These are phyloP conservation scores for Fusarium caatingaense DNA, from an alignment of 2,329 filamentous ascomycete genomes.

Conservation along the genomic window DNA sequence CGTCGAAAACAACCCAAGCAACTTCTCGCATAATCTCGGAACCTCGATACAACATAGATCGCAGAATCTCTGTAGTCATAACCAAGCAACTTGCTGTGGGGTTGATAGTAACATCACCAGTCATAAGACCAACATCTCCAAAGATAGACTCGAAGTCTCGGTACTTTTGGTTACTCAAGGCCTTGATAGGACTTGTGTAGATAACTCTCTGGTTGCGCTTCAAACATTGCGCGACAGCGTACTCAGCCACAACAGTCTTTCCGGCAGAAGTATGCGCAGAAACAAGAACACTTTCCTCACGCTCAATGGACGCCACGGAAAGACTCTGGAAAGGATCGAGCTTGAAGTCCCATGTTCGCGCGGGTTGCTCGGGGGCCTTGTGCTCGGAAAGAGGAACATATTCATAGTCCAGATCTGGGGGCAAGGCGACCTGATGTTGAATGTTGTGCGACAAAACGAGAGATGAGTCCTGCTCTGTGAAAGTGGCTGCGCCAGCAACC, in stretches of 20 bases:
- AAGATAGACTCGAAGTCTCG: slow-evolving; percentile 96
- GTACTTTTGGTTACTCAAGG: slow-evolving; percentile 98
- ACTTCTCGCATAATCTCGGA: slow-evolving; percentile 99
- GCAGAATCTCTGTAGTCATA: slow-evolving; percentile 99
- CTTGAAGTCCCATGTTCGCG: slow-evolving; percentile 86
- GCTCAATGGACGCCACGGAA: slow-evolving; percentile 92
- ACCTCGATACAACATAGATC: slow-evolving; percentile 97
- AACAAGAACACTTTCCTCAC: slow-evolving; percentile 95
- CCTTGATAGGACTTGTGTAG: slow-evolving; percentile 99
- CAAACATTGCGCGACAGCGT: slow-evolving; percentile 96
- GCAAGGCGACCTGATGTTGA: slow-evolving; percentile 95
- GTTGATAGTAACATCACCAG: slow-evolving; percentile 98
- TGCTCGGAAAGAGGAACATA: slow-evolving; percentile 96
- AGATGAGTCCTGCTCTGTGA: slow-evolving; percentile 72
- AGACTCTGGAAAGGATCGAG: slow-evolving; percentile 98
- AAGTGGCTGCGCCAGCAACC: slow-evolving; percentile 81
- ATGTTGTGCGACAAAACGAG: slow-evolving; percentile 96
- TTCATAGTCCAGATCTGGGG: slow-evolving; percentile 92
- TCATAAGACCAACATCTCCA: slow-evolving; percentile 97
- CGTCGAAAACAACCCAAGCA: slow-evolving; percentile 97
- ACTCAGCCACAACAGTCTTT: slow-evolving; percentile 98
- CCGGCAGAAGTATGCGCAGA: slow-evolving; percentile 97
- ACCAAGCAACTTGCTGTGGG: slow-evolving; percentile 97
- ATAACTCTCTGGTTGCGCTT: slow-evolving; percentile 98
- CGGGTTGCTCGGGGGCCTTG: slow-evolving; percentile 87